phyloP scores from a whole-genome alignment of 148 eudicot genomes.

The Selenicereus undatus region DNA sequence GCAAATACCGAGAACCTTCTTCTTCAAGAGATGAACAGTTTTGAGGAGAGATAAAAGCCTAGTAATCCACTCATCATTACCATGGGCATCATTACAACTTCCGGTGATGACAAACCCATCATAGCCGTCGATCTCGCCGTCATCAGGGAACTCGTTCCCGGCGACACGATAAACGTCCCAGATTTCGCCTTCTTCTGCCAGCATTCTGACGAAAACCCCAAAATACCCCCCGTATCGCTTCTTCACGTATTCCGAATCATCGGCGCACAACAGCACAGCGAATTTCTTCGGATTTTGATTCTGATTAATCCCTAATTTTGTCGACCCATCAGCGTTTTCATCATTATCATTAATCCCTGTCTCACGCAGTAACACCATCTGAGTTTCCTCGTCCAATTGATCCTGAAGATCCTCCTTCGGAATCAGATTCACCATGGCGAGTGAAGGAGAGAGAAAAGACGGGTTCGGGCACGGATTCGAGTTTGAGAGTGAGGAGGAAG shows the following conservation, averaged over 20 bases:
- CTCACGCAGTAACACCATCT: not conserved
- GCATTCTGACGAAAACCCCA: conserved; percentile 71
- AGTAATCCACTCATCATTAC: conserved; percentile 64
- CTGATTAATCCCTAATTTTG: not conserved
- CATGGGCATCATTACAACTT: conserved; percentile 86
- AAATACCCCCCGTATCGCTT: conserved; percentile 75
- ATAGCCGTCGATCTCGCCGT: conserved; percentile 43
- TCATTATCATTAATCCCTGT: not conserved
- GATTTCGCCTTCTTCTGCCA: conserved; percentile 69
- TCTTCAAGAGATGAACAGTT: conserved; percentile 59
- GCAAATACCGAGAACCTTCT: conserved; percentile 82
- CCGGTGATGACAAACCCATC: conserved; percentile 93
- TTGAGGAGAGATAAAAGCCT: conserved; percentile 46
- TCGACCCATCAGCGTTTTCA: no score
- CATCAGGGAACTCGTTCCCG: conserved; percentile 58
- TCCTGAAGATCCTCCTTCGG: conserved; percentile 9
- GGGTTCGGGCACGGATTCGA: no score
- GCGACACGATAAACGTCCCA: conserved; percentile 65
- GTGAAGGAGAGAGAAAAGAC: not conserved
- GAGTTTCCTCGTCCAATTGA: not conserved
- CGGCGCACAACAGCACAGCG: conserved; percentile 74
- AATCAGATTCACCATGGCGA: conserved; percentile 29
- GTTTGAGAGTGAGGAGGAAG: not conserved
- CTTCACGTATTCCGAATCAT: conserved; percentile 82
- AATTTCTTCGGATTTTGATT: conserved; percentile 29